Conservation (phyloP, 1,284 basidiomycete species). For the Bothia castanella region DNA sequence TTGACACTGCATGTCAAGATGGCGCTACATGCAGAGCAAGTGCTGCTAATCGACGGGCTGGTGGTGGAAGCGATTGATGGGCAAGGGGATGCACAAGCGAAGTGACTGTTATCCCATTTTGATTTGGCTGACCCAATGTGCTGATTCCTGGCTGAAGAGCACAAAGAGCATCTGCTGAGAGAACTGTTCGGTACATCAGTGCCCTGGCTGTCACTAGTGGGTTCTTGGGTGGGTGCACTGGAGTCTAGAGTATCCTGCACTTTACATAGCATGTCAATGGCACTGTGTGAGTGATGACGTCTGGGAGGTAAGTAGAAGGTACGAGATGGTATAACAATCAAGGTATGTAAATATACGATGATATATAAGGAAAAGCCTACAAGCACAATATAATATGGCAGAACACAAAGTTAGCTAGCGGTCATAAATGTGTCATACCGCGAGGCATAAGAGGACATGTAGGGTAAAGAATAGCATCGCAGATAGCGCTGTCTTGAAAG, state of each 20-base stretch:
- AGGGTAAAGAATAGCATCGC: slow-evolving; percentile 20
- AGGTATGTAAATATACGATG: slow-evolving; percentile 17
- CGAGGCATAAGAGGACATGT: slow-evolving; percentile 21
- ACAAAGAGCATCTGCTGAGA: slow-evolving; percentile 31
- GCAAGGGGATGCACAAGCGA: slow-evolving; percentile 30
- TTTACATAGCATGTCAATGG: slow-evolving; percentile 34
- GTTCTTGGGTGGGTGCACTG: slow-evolving; percentile 15
- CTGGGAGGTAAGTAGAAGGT: too few relatives aligned
- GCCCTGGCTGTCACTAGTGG: slow-evolving; percentile 15
- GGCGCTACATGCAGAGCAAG: slow-evolving; percentile 26
- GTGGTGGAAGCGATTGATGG: slow-evolving; percentile 25
- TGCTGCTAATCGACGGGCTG: slow-evolving; percentile 23
- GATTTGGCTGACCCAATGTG: slow-evolving; percentile 24
- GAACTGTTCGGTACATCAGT: slow-evolving; percentile 22
- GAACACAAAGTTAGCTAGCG: slow-evolving; percentile 14
- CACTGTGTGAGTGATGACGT: slow-evolving; percentile 32
- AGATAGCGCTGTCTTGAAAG: background rate
- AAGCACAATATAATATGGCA: slow-evolving; percentile 33
- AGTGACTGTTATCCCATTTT: slow-evolving; percentile 29
- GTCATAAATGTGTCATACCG: slow-evolving; percentile 19
- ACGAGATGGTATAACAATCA: slow-evolving; percentile 18
- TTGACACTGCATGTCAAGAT: slow-evolving; percentile 21
- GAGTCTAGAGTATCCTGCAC: slow-evolving; percentile 23
- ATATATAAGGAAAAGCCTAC: slow-evolving; percentile 19
- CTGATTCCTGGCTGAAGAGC: slow-evolving; percentile 28